phyloP scores from a whole-genome alignment of 371 early-diverging fungal species.

The Lichtheimia corymbifera region DNA sequence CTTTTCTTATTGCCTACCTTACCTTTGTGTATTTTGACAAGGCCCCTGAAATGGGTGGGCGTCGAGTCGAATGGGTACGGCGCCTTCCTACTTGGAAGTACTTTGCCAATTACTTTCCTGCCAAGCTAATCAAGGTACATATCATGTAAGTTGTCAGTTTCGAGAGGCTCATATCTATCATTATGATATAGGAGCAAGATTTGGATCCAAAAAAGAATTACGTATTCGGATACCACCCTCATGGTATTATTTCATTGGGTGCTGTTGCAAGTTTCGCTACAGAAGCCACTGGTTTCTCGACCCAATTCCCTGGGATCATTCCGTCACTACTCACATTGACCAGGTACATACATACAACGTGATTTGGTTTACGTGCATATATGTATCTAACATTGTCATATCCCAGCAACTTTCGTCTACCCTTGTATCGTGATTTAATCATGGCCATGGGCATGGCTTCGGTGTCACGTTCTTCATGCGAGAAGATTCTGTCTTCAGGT shows the following conservation, averaged over 20 bases:
- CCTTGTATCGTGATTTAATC: slow-evolving; percentile 73
- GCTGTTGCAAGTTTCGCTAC: slow-evolving; percentile 82
- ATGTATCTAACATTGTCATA: not conserved
- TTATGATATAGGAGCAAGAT: slow-evolving; percentile 56
- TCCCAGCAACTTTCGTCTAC: slow-evolving; percentile 59
- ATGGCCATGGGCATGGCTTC: slow-evolving; percentile 72
- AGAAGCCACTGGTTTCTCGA: slow-evolving; percentile 65
- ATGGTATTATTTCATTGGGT: slow-evolving; percentile 85
- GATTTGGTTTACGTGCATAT: not conserved
- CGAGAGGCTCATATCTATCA: not conserved
- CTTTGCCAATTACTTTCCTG: slow-evolving; percentile 79
- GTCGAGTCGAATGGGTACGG: slow-evolving; percentile 61
- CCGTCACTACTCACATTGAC: slow-evolving; percentile 63
- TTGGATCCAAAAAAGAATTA: slow-evolving; percentile 76
- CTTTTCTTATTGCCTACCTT: slow-evolving; percentile 63
- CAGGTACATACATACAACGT: not conserved
- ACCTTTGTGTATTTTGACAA: slow-evolving; percentile 53
- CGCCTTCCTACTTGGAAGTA: slow-evolving; percentile 60
- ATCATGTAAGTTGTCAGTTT: not conserved
- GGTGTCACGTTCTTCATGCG: slow-evolving; percentile 72
- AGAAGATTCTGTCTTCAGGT: slow-evolving; percentile 68
- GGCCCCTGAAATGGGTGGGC: slow-evolving; percentile 71
- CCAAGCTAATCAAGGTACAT: slow-evolving; percentile 64
- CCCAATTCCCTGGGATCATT: slow-evolving; percentile 66
- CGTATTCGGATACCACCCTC: slow-evolving; percentile 83